phyloP scores from a whole-genome alignment of 345 rosid species.

The Ceriops zippeliana region DNA sequence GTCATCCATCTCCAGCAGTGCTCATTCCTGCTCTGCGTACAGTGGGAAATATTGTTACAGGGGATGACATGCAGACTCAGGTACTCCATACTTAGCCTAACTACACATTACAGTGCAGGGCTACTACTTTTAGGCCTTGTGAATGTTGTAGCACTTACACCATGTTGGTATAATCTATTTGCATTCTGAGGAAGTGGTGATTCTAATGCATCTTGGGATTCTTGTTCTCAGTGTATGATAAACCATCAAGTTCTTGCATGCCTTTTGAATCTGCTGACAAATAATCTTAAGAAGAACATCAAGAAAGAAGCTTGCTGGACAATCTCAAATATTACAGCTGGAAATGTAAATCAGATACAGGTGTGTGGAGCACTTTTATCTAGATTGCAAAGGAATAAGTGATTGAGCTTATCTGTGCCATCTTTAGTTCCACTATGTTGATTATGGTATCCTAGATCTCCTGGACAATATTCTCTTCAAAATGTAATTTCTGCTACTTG shows the following conservation, averaged over 20 bases:
- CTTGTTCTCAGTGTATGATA: conserved; percentile 22
- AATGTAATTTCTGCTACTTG: too few relatives aligned
- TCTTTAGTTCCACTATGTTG: background rate
- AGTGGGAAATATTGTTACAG: conserved; percentile 35
- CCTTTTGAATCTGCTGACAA: conserved; percentile 20
- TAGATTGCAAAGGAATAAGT: background rate
- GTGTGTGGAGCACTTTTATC: conserved; percentile 1
- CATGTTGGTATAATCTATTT: too few relatives aligned
- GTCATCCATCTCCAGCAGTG: conserved; percentile 29
- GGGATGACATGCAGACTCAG: conserved; percentile 35
- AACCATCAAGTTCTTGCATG: conserved; percentile 22
- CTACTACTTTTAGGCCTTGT: too few relatives aligned
- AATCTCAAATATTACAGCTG: conserved; percentile 33
- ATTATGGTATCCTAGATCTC: too few relatives aligned
- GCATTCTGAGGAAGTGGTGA: background rate
- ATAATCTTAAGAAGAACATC: conserved; percentile 29
- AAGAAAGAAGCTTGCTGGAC: conserved; percentile 40
- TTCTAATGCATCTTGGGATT: background rate
- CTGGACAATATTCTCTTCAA: too few relatives aligned
- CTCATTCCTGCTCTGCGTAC: conserved; percentile 30
- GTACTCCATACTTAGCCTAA: background rate
- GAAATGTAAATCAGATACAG: conserved; percentile 32
- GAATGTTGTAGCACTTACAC: too few relatives aligned
- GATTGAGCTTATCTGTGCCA: background rate
- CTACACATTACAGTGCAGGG: too few relatives aligned